Evolutionary conservation across 352 stramenopile genomes (phyloP), one percentile per base, ranked within the genome.

Genomic region (Pythium monospermum): DNA sequence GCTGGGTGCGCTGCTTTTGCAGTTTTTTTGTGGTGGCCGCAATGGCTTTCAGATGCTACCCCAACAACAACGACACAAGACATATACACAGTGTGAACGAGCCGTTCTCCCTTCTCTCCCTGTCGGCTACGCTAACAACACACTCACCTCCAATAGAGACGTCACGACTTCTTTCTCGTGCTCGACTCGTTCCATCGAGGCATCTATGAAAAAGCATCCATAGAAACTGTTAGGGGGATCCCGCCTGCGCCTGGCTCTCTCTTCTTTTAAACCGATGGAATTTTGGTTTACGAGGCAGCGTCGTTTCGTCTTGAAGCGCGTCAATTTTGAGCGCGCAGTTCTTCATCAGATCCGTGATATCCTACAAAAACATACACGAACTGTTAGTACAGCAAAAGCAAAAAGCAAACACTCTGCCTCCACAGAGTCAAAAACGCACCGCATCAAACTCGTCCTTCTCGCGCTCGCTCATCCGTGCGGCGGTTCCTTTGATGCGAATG

Each of bases 391-490:
- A 32, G 32, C 11, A 4, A 6, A 30, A 7, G 6, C 31, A 19
- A 40, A 18, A n/a, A n/a, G n/a, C n/a, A 32, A 28, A 7, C 25
- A 27, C 8, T 18, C 15, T 18, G 13, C 30, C 21, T 6, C 16
- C 23, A 12, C 4, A 11, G 10, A n/a, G 32, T n/a, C 1, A 5
- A 10, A 37, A 2, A 28, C 69, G 22, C 63, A 90, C 79, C 21
- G 69, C 65, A 55, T 91, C 80, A 47, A 91, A 67, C 49, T 86
- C 80, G 51, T 88, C 76, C 61, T 91, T 91, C 41, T 88, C 73
- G 36, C 64, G 53, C 66, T 89, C 77, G 33, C 59, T 85, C 75
- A 91, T 87, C 23, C 50, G 60, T 10, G 64, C n/a, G n/a, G n/a
- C 57, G 11, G 3, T 37, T 32, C 69, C 73, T 68, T 85, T 85